Evolutionary conservation across 108 stramenopile species (phyloP).

Genomic region (Pseudonitzschia delicatissima): DNA sequence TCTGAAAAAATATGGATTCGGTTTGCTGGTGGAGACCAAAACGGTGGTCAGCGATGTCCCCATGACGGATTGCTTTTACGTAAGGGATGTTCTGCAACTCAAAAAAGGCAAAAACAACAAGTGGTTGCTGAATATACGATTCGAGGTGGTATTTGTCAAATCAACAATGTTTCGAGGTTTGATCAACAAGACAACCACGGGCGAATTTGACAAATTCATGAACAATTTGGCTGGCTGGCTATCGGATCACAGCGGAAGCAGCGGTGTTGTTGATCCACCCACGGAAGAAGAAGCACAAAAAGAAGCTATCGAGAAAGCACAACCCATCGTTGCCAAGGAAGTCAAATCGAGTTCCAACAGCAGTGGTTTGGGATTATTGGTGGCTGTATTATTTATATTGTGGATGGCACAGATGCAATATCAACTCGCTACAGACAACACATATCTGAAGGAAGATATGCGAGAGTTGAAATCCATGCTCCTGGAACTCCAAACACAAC

Average conservation of each 20-base stretch:
- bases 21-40: conserved; percentile 65
- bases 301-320: neutral
- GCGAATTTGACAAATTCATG: conserved; percentile 63
- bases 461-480: no score
- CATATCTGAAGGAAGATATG: no score
- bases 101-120: conserved; percentile 24
- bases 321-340: neutral
- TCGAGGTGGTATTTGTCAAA: conserved; percentile 73
- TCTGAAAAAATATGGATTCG: conserved; percentile 46
- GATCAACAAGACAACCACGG: conserved; percentile 56
- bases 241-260: neutral
- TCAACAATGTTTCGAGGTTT: conserved; percentile 71
- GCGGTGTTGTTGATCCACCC: neutral
- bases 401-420: no score
- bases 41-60: conserved; percentile 80
- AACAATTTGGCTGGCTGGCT: conserved; percentile 27
- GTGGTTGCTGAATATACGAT: conserved; percentile 29
- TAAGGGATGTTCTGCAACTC: conserved; percentile 66
- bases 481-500: no score
- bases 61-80: conserved; percentile 85
- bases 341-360: neutral
- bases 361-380: neutral
- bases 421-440: no score
- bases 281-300: neutral
- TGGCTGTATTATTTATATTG: neutral